These are phyloP conservation scores for Metschnikowia aberdeeniae DNA, from an alignment of 805 yeast genomes.

Conservation along the genomic window DNA sequence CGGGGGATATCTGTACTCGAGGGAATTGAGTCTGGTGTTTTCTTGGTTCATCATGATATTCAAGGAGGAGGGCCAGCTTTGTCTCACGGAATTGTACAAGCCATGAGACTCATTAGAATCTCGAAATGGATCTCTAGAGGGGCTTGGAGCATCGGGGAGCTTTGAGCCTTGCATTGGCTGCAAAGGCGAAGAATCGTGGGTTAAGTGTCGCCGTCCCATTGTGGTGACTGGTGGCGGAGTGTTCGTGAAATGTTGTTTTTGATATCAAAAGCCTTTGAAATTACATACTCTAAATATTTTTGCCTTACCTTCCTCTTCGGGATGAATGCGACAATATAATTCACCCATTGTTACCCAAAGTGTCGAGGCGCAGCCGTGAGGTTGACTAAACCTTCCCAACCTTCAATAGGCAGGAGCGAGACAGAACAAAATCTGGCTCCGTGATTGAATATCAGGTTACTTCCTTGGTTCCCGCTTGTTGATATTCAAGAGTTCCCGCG, in stretches of 20 bases:
- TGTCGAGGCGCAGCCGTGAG: neutral
- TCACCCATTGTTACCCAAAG: slow-evolving; percentile 1
- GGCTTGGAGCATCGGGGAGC: neutral
- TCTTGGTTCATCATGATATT: neutral
- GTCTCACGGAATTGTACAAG: too few species aligned
- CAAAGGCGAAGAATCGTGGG: neutral
- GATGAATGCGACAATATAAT: neutral
- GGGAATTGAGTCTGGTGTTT: neutral
- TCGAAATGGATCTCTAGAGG: neutral
- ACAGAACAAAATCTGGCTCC: too few species aligned
- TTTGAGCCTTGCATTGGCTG: neutral
- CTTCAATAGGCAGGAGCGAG: too few species aligned
- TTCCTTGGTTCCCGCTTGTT: too few species aligned
- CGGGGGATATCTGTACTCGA: neutral
- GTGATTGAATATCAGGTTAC: too few species aligned
- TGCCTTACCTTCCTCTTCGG: neutral
- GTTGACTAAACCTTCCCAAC: too few species aligned
- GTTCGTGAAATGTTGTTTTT: neutral
- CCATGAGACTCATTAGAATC: neutral
- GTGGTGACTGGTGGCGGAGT: too few species aligned
- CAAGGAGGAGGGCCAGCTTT: neutral
- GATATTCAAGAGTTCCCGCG: too few species aligned
- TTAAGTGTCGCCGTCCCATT: slow-evolving; percentile 1
- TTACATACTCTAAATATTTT: neutral
- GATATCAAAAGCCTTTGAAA: neutral